A percentile compares a stretch with the other conserved stretches of the same genome.
phyloP scores from a whole-genome alignment of 306 rosid genomes.

The Benincasa hispida region DNA sequence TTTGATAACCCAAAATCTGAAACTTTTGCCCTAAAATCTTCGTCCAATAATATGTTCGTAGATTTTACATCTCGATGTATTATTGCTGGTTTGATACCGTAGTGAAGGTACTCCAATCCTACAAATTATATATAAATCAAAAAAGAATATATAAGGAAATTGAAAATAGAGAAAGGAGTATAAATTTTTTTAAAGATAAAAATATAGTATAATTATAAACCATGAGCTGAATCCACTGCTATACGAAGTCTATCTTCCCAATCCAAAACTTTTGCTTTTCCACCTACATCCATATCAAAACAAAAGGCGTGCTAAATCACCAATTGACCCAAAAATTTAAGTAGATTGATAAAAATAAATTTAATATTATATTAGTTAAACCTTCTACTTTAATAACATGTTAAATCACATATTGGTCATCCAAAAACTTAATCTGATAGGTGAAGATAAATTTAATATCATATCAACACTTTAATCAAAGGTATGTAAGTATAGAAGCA shows the following conservation, averaged over 20 bases:
- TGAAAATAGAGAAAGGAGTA: no score
- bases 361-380: no score
- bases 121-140: background rate
- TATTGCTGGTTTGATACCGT: slow-evolving; percentile 4
- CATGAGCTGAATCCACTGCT: slow-evolving; percentile 12
- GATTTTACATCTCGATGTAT: slow-evolving; percentile 9
- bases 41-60: slow-evolving; percentile 4
- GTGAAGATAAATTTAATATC: no score
- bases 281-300: background rate
- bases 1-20: slow-evolving; percentile 6
- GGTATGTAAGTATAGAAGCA: no score
- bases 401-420: no score
- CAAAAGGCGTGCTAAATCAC: no score
- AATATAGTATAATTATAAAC: background rate
- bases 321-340: no score
- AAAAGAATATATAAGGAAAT: background rate
- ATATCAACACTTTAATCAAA: no score
- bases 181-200: background rate
- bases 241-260: slow-evolving; percentile 7
- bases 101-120: slow-evolving; percentile 13
- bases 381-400: no score
- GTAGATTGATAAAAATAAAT: no score
- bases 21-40: slow-evolving; percentile 3
- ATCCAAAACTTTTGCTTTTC: background rate
- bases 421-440: no score